These are phyloP conservation scores for Loxodes magnus DNA, from an alignment of 73 alveolate genomes.

Conservation along the genomic window DNA sequence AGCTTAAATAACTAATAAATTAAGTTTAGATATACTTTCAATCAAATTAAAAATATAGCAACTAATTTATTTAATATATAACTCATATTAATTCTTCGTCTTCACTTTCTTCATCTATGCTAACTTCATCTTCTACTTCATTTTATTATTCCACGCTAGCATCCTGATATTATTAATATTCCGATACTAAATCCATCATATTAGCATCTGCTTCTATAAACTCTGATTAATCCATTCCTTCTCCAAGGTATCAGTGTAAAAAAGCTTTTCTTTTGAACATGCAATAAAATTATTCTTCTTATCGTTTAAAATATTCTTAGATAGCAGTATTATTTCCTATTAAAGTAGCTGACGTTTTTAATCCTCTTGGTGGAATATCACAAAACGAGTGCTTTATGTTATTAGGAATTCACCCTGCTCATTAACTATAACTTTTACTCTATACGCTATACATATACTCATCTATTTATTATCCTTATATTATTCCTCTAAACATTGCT, in stretches of 20 bases:
- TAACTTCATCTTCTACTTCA: slow-evolving; percentile 72
- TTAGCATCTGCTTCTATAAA: slow-evolving; percentile 40
- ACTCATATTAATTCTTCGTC: too few relatives aligned
- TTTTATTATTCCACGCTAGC: slow-evolving; percentile 93
- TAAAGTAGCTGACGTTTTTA: slow-evolving; percentile 56
- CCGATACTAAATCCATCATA: slow-evolving; percentile 39
- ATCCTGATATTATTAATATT: slow-evolving; percentile 82
- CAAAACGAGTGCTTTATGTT: slow-evolving; percentile 85
- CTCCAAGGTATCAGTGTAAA: slow-evolving; percentile 80
- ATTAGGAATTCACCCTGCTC: slow-evolving; percentile 95
- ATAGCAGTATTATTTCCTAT: slow-evolving; percentile 63
- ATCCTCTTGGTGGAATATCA: slow-evolving; percentile 74
- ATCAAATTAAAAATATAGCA: too few relatives aligned
- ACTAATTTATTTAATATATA: too few relatives aligned
- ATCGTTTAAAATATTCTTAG: slow-evolving; percentile 60
- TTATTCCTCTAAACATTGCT: slow-evolving; percentile 97
- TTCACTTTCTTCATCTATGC: too few relatives aligned
- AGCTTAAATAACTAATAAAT: too few relatives aligned
- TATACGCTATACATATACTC: slow-evolving; percentile 90
- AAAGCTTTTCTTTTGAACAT: slow-evolving; percentile 87
- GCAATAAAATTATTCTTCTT: slow-evolving; percentile 69
- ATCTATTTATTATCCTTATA: slow-evolving; percentile 90
- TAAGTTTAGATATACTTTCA: too few relatives aligned
- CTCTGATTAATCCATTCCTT: slow-evolving; percentile 54
- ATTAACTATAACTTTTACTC: slow-evolving; percentile 86